phyloP scores from a whole-genome alignment of 108 stramenopile genomes.

The Skeletonema menzelii region DNA sequence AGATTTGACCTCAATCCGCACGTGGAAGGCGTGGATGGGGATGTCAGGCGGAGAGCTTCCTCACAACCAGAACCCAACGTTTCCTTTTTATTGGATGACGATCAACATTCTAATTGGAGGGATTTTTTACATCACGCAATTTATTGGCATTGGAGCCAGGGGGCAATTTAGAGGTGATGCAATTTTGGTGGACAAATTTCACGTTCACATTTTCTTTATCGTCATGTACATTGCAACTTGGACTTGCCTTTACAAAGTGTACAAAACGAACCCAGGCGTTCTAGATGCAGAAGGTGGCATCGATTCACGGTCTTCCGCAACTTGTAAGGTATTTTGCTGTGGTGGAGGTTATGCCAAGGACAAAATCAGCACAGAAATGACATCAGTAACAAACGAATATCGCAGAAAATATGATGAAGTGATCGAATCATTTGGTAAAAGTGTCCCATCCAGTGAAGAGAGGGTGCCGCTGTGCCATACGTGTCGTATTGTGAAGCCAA shows the following conservation, averaged over 20 bases:
- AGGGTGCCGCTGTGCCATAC: constrained; percentile 88
- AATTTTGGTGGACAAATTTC: constrained; percentile 61
- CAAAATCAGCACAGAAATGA: constrained; percentile 47
- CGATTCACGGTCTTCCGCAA: constrained; percentile 21
- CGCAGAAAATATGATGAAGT: constrained; percentile 75
- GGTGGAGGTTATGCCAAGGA: constrained; percentile 36
- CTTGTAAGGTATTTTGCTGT: constrained; percentile 20
- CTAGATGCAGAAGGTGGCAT: constrained; percentile 38
- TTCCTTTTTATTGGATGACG: constrained; percentile 78
- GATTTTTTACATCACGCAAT: constrained; percentile 47
- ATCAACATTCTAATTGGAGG: constrained; percentile 45
- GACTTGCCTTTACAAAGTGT: constrained; percentile 61
- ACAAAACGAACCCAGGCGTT: constrained; percentile 75
- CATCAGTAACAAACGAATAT: constrained; percentile 49
- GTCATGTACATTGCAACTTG: constrained; percentile 52
- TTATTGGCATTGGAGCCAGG: constrained; percentile 45
- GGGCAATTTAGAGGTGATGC: constrained; percentile 31
- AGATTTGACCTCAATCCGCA: constrained; percentile 50
- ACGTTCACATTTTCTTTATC: constrained; percentile 59
- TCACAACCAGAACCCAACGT: constrained; percentile 61
- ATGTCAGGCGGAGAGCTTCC: constrained; percentile 53
- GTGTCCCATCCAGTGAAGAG: constrained; percentile 37
- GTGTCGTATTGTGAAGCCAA: constrained; percentile 91
- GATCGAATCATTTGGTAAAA: constrained; percentile 69
- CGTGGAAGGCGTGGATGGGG: constrained; percentile 80